Base-by-base conservation (phyloP, 1,284 basidiomycete species). In the Clitocybe nebularis region DNA sequence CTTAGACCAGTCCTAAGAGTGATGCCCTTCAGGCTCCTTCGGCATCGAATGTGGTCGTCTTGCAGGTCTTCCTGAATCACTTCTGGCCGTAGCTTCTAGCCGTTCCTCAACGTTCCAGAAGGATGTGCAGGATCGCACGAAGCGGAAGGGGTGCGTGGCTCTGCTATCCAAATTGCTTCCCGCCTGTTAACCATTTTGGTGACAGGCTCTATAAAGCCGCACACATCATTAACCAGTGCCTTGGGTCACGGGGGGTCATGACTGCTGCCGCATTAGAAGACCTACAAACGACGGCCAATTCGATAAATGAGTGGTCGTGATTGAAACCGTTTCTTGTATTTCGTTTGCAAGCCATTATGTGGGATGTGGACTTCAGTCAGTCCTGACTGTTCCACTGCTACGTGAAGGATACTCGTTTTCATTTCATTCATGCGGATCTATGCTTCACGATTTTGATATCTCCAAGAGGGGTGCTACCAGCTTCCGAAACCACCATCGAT, bases 21-120 rank as follows among this genome's bases (percentile, higher is more conserved):
- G n/a, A n/a, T 40, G 76, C 25, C 69, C 72, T 7, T 59, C 68
- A 65, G 84, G 87, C 45, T 92, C 89, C 0, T 94, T 93, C 59
- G 91, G 91, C 4, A 83, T 94, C 3, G 92, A 93, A 68, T 93
- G 91, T 60, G 91, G 84, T 7, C 77, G 89, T 36, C 73, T 93
- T n/a, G 92, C 92, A 0, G 83, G 84, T 10, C 60, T 95, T 32
- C 82, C 89, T 0, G 82, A 85, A 48, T 48, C 64, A 1, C 67
- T 95, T 2, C 69, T 94, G 5, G 60, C 64, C 4, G 61, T 71
- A 2, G 91, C 91, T 5, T 66, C 75, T 8, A 57, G 67, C 36
- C 73, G 73, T 25, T 77, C 85, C 1, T 62, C 70, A 17, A 62
- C 63, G n/a, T 77, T 91, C 68, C 79, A 79, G 50, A 51, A 49